Conservation (phyloP, 768 basidiomycete genomes). For the Mycena venus region DNA sequence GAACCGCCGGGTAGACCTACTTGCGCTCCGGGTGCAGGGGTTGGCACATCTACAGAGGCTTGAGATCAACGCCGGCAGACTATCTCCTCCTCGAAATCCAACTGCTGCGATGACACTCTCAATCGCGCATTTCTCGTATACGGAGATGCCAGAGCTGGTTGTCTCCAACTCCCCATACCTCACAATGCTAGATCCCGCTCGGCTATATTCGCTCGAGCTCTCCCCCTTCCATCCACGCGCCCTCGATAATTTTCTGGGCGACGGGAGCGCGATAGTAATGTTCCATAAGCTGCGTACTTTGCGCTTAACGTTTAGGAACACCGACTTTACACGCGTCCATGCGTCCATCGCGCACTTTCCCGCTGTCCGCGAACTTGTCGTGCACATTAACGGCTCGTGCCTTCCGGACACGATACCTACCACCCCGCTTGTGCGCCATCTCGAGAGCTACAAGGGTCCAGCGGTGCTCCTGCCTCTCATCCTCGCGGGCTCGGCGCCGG, state of each 20-base stretch:
- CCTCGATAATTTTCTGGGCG: neutral
- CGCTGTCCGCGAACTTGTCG: neutral
- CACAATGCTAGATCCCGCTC: neutral
- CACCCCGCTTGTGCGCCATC: neutral
- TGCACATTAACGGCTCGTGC: neutral
- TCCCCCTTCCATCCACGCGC: neutral
- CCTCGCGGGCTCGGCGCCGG: neutral
- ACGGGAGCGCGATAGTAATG: neutral
- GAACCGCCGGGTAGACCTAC: neutral
- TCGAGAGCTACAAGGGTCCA: neutral
- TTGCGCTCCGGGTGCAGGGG: neutral
- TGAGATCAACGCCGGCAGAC: neutral
- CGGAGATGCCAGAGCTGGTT: neutral
- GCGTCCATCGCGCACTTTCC: conserved; percentile 2
- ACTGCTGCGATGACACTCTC: neutral
- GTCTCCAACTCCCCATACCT: neutral
- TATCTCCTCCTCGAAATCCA: neutral
- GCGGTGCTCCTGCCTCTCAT: neutral
- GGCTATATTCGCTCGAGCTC: neutral
- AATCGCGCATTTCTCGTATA: neutral
- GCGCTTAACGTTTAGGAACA: neutral
- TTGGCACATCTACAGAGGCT: neutral
- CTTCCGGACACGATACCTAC: neutral
- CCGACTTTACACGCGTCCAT: neutral
- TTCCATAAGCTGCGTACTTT: neutral